Evolutionary conservation across 306 rosid species (phyloP).

Genomic region (Rubus idaeus): DNA sequence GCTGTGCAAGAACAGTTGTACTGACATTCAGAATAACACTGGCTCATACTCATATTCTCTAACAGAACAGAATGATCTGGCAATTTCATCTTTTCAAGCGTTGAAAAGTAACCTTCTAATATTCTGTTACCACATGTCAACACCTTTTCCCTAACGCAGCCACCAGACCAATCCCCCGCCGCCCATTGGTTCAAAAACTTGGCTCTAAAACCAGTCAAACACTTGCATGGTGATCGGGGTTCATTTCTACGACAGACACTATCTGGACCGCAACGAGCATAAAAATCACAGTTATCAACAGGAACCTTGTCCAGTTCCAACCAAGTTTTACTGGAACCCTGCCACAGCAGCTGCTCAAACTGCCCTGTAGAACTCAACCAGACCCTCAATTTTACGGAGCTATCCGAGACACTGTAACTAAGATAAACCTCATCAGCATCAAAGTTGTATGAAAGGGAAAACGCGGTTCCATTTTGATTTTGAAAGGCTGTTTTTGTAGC

Average conservation of each 20-base stretch:
- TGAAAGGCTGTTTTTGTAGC: background rate
- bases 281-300: background rate
- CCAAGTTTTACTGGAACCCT: background rate
- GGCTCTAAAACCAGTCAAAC: slow-evolving; percentile 26
- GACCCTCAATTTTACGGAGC: background rate
- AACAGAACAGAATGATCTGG: slow-evolving; percentile 1
- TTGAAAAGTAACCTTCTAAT: background rate
- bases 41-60: slow-evolving; percentile 20
- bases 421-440: background rate
- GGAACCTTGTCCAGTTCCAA: background rate
- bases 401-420: background rate
- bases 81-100: background rate
- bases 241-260: background rate
- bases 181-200: slow-evolving; percentile 9
- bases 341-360: background rate
- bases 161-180: slow-evolving; percentile 29
- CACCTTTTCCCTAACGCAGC: slow-evolving; percentile 36
- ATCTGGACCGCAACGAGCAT: background rate
- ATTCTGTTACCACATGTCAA: slow-evolving; percentile 17
- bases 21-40: slow-evolving; percentile 40
- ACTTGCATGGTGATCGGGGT: background rate
- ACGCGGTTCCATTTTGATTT: background rate
- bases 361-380: background rate
- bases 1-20: slow-evolving; percentile 62
- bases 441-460: background rate